phyloP scores from a whole-genome alignment of 306 rosid genomes.

The Coriaria nepalensis region DNA sequence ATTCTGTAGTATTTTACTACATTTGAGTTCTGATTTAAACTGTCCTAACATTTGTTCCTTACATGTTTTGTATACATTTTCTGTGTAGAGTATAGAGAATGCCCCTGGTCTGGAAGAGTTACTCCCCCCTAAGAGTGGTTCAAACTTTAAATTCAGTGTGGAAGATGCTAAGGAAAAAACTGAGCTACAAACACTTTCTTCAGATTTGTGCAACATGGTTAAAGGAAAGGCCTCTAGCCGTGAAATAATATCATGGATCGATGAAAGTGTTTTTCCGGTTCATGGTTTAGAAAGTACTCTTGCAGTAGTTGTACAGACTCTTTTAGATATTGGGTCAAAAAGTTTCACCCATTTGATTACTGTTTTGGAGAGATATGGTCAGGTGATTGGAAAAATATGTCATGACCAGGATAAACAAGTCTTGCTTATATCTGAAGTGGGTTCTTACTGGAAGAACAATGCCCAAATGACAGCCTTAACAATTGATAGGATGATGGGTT shows the following conservation, averaged over 20 bases:
- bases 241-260: slow-evolving; percentile 83
- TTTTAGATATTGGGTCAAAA: slow-evolving; percentile 88
- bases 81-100: slow-evolving; percentile 66
- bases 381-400: slow-evolving; percentile 69
- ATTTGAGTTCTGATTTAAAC: not conserved
- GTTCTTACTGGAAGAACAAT: slow-evolving; percentile 80
- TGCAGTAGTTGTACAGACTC: slow-evolving; percentile 70
- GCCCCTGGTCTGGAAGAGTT: slow-evolving; percentile 95
- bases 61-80: slow-evolving; percentile 14
- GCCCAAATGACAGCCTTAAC: slow-evolving; percentile 91
- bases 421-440: slow-evolving; percentile 74
- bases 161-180: slow-evolving; percentile 48
- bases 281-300: slow-evolving; percentile 74
- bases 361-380: slow-evolving; percentile 89
- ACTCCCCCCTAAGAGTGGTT: slow-evolving; percentile 90
- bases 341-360: slow-evolving; percentile 97
- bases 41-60: slow-evolving; percentile 3
- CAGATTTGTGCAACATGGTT: slow-evolving; percentile 69
- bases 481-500: slow-evolving; percentile 99
- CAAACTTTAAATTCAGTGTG: slow-evolving; percentile 43
- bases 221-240: slow-evolving; percentile 72
- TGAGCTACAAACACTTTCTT: slow-evolving; percentile 48
- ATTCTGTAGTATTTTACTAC: slow-evolving; percentile 6
- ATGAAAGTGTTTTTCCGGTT: slow-evolving; percentile 56
- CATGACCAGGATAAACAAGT: slow-evolving; percentile 80